A percentile compares a stretch with the other conserved stretches of the same genome.
Conservation (phyloP, 2,329 filamentous ascomycete species). For the Calonectria multiphialidica region DNA sequence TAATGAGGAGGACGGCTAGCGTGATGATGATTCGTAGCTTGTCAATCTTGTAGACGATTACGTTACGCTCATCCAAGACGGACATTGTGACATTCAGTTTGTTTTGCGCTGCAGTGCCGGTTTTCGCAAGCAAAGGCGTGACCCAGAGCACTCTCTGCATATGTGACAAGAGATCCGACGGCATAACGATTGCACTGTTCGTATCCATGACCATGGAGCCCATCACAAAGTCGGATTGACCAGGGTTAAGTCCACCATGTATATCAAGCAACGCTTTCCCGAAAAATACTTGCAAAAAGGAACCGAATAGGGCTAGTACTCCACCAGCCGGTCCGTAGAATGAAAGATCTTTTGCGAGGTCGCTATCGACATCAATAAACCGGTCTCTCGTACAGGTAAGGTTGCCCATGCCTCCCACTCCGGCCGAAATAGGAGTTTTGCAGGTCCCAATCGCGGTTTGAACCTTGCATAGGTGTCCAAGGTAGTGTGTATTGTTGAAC, state of each 20-base stretch:
- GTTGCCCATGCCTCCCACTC: neutral
- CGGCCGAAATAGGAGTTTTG: neutral
- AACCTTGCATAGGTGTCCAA: neutral
- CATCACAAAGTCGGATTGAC: neutral
- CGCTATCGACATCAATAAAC: neutral
- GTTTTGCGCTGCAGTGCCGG: neutral
- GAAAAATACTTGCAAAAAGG: neutral
- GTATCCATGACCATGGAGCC: neutral
- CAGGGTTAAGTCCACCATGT: neutral
- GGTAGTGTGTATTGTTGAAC: neutral
- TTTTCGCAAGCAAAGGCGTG: neutral
- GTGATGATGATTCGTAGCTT: neutral
- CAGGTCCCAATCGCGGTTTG: neutral
- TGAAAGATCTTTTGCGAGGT: neutral
- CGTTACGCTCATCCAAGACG: neutral
- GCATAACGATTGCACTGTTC: neutral
- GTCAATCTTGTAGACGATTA: neutral
- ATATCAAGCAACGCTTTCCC: neutral
- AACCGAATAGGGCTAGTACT: neutral
- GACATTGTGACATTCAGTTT: neutral
- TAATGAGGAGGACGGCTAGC: neutral
- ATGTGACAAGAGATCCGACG: neutral
- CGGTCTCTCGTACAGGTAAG: neutral
- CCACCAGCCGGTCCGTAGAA: neutral
- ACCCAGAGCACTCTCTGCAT: neutral